These are phyloP conservation scores for Metschnikowia borealis DNA, from an alignment of 805 yeast species.

Conservation along the genomic window DNA sequence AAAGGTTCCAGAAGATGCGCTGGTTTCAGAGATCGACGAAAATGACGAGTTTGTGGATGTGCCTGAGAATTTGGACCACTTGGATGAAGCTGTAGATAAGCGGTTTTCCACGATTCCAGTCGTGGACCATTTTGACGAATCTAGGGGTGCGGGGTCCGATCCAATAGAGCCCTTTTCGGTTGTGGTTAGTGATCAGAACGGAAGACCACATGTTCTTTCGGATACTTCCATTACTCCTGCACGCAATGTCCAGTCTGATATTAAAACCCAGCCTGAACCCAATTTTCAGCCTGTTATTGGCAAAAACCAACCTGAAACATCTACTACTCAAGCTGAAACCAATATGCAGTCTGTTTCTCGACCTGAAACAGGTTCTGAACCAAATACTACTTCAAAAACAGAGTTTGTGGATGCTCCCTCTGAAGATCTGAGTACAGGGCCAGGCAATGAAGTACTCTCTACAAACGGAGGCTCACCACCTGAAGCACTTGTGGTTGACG, in stretches of 20 bases:
- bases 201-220: neutral
- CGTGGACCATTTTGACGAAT: neutral
- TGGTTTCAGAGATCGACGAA: slow-evolving; percentile 2
- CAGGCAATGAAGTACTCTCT: neutral
- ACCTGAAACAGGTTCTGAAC: neutral
- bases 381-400: neutral
- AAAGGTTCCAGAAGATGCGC: neutral
- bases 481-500: neutral
- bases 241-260: too few species aligned
- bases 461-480: neutral
- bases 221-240: neutral
- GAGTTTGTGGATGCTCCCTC: neutral
- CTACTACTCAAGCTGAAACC: neutral
- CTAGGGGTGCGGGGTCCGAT: too few species aligned
- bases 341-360: too few species aligned
- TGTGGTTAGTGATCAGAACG: neutral
- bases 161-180: neutral
- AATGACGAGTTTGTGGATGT: slow-evolving; percentile 16
- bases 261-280: neutral
- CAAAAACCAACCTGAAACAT: too few species aligned
- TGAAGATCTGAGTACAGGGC: neutral
- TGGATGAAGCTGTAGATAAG: slow-evolving; percentile 8
- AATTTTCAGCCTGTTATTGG: too few species aligned
- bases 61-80: slow-evolving; percentile 11
- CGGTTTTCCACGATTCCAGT: slow-evolving; percentile 3